Percentiles rank a stretch among this genome's conserved stretches.
Evolutionary conservation across 176 grass and related monocot species (phyloP).

Genomic region (Areca catechu): DNA sequence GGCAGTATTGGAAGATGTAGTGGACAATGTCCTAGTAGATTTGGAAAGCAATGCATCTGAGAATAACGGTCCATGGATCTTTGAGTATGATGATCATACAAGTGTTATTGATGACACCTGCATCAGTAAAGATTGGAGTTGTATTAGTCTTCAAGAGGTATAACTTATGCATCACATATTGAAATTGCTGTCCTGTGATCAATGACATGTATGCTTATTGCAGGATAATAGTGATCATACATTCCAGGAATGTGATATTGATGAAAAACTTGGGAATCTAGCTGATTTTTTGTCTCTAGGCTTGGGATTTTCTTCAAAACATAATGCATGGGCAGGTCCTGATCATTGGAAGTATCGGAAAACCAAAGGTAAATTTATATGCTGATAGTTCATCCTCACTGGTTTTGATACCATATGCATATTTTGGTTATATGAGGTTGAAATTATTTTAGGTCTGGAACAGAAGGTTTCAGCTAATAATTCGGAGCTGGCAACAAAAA

Average conservation of each 20-base stretch:
- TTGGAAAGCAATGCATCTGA: constrained; percentile 30
- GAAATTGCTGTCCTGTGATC: too few species aligned
- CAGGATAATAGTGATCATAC: constrained; percentile 50
- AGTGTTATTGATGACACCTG: constrained; percentile 40
- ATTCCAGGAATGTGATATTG: constrained; percentile 35
- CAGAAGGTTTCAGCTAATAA: constrained; percentile 28
- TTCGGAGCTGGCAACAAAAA: constrained; percentile 42
- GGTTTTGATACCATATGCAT: constrained; percentile 1
- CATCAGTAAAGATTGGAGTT: constrained; percentile 26
- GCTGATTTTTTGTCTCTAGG: constrained; percentile 65
- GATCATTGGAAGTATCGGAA: constrained; percentile 97
- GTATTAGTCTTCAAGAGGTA: constrained; percentile 56
- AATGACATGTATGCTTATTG: not conserved
- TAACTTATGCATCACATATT: not conserved
- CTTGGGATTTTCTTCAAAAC: constrained; percentile 60
- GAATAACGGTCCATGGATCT: constrained; percentile 50
- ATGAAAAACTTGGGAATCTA: constrained; percentile 62
- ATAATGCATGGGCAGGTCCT: constrained; percentile 95
- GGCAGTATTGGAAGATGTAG: constrained; percentile 27
- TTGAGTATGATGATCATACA: constrained; percentile 58
- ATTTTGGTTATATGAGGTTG: constrained; percentile 3
- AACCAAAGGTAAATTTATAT: constrained; percentile 47
- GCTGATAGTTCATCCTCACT: not conserved
- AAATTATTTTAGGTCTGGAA: constrained; percentile 39
- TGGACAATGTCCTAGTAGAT: constrained; percentile 16